Conservation (phyloP, 2,329 filamentous ascomycete genomes). For the Neurospora crassa region DNA sequence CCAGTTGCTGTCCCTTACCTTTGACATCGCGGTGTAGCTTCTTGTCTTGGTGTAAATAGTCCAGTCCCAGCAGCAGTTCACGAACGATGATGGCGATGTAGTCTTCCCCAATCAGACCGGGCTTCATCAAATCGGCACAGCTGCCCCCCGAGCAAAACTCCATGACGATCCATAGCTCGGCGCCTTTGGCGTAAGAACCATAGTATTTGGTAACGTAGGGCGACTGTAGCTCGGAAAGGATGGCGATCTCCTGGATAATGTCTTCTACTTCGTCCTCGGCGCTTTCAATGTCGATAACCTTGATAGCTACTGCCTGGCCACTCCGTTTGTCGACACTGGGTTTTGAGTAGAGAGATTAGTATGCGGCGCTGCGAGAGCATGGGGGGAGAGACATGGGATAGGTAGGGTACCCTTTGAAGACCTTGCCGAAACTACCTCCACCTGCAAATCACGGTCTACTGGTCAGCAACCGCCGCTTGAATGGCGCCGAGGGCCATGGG, state of each 20-base stretch:
- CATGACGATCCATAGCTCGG: constrained; percentile 99
- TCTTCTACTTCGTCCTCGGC: constrained; percentile 99
- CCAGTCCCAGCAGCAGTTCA: constrained; percentile 79
- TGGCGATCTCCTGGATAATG: constrained; percentile 97
- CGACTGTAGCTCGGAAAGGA: constrained; percentile 89
- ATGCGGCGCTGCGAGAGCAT: neutral
- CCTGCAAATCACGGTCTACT: constrained; percentile 38
- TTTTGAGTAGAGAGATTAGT: neutral
- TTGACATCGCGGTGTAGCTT: constrained; percentile 97
- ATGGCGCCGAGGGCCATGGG: neutral
- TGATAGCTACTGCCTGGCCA: constrained; percentile 92
- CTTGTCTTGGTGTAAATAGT: constrained; percentile 90
- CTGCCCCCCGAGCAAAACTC: constrained; percentile 97
- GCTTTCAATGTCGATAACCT: constrained; percentile 97
- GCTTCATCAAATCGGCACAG: constrained; percentile 92
- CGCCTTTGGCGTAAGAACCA: constrained; percentile 91
- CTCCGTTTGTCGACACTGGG: constrained; percentile 80
- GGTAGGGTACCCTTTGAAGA: constrained; percentile 78
- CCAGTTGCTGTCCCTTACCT: constrained; percentile 40
- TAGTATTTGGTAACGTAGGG: constrained; percentile 97
- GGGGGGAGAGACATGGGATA: constrained; percentile 5
- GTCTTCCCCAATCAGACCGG: constrained; percentile 81
- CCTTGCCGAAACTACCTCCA: constrained; percentile 95
- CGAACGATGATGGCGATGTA: constrained; percentile 94
- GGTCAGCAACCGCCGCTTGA: constrained; percentile 16